These are phyloP conservation scores for Globisporangium yorkense DNA, from an alignment of 352 stramenopile genomes.

Conservation along the genomic window DNA sequence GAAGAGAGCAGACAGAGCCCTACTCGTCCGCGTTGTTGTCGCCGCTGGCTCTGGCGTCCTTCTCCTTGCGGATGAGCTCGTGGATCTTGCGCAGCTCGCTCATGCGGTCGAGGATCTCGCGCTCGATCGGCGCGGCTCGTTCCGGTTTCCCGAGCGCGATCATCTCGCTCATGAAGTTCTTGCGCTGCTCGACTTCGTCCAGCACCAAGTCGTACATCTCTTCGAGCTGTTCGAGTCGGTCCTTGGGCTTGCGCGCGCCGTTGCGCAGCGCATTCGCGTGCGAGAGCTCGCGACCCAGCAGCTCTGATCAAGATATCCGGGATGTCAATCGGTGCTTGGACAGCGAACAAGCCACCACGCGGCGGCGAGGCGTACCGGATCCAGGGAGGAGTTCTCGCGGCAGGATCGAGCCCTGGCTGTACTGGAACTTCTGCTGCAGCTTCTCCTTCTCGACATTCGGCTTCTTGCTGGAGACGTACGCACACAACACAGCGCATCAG, in stretches of 20 bases:
- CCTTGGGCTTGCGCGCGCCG: constrained; percentile 25
- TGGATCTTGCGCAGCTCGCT: constrained; percentile 60
- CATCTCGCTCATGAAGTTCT: constrained; percentile 65
- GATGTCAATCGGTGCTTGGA: not conserved
- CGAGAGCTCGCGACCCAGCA: constrained; percentile 53
- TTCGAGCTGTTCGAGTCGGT: constrained; percentile 45
- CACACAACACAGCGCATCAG: not conserved
- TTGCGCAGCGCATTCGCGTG: constrained; percentile 41
- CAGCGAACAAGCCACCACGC: not conserved
- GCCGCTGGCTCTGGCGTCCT: constrained; percentile 4
- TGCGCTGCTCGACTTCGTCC: constrained; percentile 55
- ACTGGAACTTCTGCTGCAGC: constrained; percentile 74
- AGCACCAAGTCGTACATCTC: constrained; percentile 58
- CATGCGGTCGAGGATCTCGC: constrained; percentile 62
- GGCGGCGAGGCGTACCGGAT: constrained; percentile 24
- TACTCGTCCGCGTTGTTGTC: constrained; percentile 9
- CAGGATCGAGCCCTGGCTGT: constrained; percentile 60
- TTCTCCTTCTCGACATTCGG: constrained; percentile 82
- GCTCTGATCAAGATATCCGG: constrained; percentile 21
- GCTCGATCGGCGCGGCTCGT: constrained; percentile 36
- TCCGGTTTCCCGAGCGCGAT: constrained; percentile 38
- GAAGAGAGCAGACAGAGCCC: not conserved
- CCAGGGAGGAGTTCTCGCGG: constrained; percentile 63
- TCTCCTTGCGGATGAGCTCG: constrained; percentile 48
- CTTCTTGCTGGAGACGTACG: constrained; percentile 17